Conservation (phyloP, 345 rosid species). For the Cardamine chenopodiifolia region DNA sequence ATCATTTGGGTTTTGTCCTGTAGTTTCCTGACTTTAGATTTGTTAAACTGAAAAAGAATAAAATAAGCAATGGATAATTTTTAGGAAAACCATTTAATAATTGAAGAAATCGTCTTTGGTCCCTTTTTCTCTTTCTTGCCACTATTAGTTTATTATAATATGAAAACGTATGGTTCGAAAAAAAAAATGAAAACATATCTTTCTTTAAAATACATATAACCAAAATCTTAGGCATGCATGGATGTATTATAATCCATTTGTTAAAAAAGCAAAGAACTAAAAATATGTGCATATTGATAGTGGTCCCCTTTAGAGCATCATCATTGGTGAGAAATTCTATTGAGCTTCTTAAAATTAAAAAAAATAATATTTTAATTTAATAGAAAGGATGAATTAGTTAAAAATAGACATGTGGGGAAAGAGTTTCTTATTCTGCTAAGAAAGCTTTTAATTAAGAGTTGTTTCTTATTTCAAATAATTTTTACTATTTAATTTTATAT, state of each 20-base stretch:
- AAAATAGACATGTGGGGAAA: no score
- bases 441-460: no score
- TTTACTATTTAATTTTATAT: no score
- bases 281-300: slow-evolving; percentile 22
- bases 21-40: neutral
- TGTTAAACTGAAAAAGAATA: neutral
- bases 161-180: slow-evolving; percentile 1
- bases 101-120: slow-evolving; percentile 12
- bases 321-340: no score
- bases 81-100: neutral
- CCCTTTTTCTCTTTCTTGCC: neutral
- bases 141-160: neutral
- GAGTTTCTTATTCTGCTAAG: no score
- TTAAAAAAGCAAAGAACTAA: slow-evolving; percentile 3
- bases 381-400: no score
- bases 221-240: slow-evolving; percentile 33
- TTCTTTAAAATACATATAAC: slow-evolving; percentile 16
- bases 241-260: slow-evolving; percentile 25
- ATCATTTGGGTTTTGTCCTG: neutral
- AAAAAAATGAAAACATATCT: slow-evolving; percentile 12
- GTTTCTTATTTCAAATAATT: no score
- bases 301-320: slow-evolving; percentile 11
- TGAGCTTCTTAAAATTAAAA: no score
- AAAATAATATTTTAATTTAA: no score
- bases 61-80: neutral